These are phyloP conservation scores for Pugionium dolabratum DNA, from an alignment of 345 rosid genomes.

Conservation along the genomic window DNA sequence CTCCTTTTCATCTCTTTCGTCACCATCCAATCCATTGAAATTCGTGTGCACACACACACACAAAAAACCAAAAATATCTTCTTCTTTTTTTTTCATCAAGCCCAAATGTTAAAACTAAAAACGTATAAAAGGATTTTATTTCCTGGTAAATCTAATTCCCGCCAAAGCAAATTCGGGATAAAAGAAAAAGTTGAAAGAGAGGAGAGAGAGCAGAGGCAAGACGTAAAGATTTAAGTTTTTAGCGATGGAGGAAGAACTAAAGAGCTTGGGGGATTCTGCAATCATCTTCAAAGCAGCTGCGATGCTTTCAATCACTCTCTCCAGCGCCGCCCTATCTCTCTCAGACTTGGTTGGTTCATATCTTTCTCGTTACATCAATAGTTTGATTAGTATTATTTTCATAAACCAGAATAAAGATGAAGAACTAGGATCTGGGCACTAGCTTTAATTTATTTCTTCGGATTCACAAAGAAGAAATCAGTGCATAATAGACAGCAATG, in stretches of 20 bases:
- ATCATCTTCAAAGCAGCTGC: constrained; percentile 64
- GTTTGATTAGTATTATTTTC: no score
- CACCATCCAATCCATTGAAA: neutral
- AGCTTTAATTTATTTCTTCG: no score
- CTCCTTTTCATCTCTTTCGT: neutral
- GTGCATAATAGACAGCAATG: constrained; percentile 29
- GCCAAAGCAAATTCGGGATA: neutral
- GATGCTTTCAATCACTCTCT: constrained; percentile 74
- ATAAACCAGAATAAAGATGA: no score
- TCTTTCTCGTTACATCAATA: no score
- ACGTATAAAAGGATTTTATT: neutral
- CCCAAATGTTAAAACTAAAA: neutral
- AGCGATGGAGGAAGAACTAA: constrained; percentile 61
- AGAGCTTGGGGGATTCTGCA: constrained; percentile 65
- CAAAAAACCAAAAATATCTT: no score
- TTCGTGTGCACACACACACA: neutral
- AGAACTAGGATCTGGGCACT: no score
- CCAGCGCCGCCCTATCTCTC: constrained; percentile 80
- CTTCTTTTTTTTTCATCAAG: neutral
- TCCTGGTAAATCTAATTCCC: constrained; percentile 7
- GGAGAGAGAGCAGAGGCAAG: neutral
- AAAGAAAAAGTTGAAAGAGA: neutral
- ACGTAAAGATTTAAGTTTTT: neutral
- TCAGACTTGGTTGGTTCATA: no score
- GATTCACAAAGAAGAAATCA: no score